phyloP scores from a whole-genome alignment of 1,139 yeast genomes.

The Zygoascus meyerae region DNA sequence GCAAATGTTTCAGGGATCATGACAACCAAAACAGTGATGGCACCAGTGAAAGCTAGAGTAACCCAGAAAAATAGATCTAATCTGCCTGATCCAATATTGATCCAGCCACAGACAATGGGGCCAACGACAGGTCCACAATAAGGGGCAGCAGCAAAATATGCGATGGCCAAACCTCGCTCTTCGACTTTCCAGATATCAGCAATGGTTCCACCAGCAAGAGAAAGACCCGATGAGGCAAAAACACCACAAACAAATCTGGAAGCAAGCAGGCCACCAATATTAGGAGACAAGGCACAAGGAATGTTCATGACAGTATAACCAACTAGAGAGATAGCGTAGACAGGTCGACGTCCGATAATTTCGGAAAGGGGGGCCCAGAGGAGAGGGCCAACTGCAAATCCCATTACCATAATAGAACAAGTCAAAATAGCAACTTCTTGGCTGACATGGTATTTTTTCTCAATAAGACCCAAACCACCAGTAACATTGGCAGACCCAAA shows the following conservation, averaged over 20 bases:
- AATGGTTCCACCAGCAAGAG: conserved; percentile 84
- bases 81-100: conserved; percentile 61
- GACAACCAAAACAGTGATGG: conserved; percentile 61
- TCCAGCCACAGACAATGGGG: conserved; percentile 85
- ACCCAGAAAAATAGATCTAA: conserved; percentile 79
- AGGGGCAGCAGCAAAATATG: conserved; percentile 87
- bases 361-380: conserved; percentile 89
- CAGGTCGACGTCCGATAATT: conserved; percentile 79
- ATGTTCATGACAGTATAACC: conserved; percentile 75
- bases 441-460: conserved; percentile 59
- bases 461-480: conserved; percentile 66
- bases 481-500: conserved; percentile 86
- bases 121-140: conserved; percentile 91
- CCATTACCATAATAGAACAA: conserved; percentile 83
- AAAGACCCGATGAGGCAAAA: conserved; percentile 74
- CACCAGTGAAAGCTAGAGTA: conserved; percentile 86
- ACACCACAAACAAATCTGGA: conserved; percentile 87
- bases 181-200: conserved; percentile 79
- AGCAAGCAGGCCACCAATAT: conserved; percentile 72
- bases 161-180: conserved; percentile 83
- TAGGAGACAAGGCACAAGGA: conserved; percentile 83
- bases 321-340: conserved; percentile 68
- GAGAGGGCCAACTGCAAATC: conserved; percentile 82
- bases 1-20: conserved; percentile 84
- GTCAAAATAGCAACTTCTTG: conserved; percentile 72